Evolutionary conservation across 1,284 basidiomycete species (phyloP), one percentile per base, ranked within the genome.

Genomic region (Trametes versicolor): DNA sequence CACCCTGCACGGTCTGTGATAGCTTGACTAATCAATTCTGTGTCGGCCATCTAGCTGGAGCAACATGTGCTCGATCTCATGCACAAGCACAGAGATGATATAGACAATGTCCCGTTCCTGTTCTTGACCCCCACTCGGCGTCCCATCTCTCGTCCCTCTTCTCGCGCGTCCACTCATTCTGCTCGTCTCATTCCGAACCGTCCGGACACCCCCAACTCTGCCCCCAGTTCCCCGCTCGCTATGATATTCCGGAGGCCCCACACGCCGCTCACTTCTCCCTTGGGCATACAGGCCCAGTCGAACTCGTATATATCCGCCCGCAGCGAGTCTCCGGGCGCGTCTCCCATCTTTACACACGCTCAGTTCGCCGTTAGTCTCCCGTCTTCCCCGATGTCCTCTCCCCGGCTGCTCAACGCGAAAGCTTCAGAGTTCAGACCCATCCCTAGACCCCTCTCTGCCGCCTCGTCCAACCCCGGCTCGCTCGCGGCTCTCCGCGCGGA

Each of bases 71-170:
- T 95, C 32, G 92, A 94, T 74, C 83, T 95, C 65, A 94, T 95
- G 93, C 93, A 95, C 77, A 91, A 91, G 78, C 92, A 94, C 75
- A 83, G 87, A 64, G 93, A 94, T 80, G 93, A 95, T 76, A 79
- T 91, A 53, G 90, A 91, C 48, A 91, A 91, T 23, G 91, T 94
- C 4, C 93, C 93, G 0, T 94, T 95, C 74, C 80, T 92, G 58
- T 92, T 91, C 77, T 81, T 94, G 56, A 93, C 91, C 10, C 89
- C 92, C 13, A 91, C 87, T 36, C 86, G 91, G 66, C 87, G 92
- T 47, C 93, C 92, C 21, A 85, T 89, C 53, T 94, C 92, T 21
- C 87, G 93, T 13, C 93, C 92, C 29, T 94, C 93, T 37, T 95
- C 92, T 58, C 85, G 92, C 60, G 91, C 91, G 45, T 93, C 91